Evolutionary conservation across 2,329 filamentous ascomycete species (phyloP).

Genomic region (Zarea fungicola): DNA sequence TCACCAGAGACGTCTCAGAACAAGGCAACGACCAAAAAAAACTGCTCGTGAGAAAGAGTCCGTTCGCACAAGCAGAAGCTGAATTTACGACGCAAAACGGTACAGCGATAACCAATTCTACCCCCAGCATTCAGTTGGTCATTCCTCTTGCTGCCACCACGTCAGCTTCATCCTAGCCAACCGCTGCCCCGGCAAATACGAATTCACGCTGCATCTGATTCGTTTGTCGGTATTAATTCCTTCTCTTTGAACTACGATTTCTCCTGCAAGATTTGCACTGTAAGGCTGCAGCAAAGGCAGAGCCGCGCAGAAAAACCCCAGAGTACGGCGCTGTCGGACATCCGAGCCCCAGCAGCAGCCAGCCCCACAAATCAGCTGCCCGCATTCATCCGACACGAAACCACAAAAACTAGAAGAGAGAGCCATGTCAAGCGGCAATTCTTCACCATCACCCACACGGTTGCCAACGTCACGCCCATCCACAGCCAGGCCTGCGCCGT

Average conservation of each 20-base stretch:
- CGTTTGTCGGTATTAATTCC: too few relatives aligned
- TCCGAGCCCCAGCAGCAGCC: conserved; percentile 12
- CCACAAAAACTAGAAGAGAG: conserved; percentile 5
- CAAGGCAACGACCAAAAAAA: neutral
- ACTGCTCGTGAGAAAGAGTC: neutral
- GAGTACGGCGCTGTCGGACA: conserved; percentile 6
- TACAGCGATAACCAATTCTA: conserved; percentile 3
- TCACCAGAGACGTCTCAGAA: neutral
- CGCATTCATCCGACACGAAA: conserved; percentile 12
- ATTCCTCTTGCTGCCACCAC: too few relatives aligned
- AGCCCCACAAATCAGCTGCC: conserved; percentile 13
- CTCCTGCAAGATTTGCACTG: neutral
- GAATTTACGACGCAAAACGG: neutral
- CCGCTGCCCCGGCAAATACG: too few relatives aligned
- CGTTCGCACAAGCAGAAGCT: neutral
- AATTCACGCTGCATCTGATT: too few relatives aligned
- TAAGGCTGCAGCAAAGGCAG: conserved; percentile 7
- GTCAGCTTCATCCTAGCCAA: too few relatives aligned
- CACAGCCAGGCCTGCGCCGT: conserved; percentile 1
- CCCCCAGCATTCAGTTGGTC: conserved; percentile 7
- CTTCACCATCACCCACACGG: conserved; percentile 21
- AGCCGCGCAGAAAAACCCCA: neutral
- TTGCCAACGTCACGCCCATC: conserved; percentile 15
- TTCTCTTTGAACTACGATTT: neutral
- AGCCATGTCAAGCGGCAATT: conserved; percentile 18